Percentiles rank a stretch among this genome's conserved stretches.
phyloP scores from a whole-genome alignment of 352 stramenopile species.

The Globisporangium viniferum region DNA sequence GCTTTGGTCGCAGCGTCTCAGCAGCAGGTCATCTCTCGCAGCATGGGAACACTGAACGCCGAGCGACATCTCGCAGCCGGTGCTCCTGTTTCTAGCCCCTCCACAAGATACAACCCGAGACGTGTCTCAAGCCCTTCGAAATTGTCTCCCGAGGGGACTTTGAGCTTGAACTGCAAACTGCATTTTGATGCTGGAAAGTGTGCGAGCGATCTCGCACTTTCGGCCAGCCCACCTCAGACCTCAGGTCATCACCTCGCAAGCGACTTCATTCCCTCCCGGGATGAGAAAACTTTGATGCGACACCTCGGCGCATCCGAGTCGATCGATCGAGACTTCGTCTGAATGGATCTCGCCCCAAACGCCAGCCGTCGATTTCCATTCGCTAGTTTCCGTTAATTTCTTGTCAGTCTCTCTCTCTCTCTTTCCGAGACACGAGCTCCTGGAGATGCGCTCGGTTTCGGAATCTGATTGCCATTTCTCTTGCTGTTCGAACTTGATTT shows the following conservation, averaged over 20 bases:
- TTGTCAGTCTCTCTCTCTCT: not conserved
- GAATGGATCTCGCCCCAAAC: not conserved
- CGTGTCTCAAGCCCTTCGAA: not conserved
- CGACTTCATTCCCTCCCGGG: not conserved
- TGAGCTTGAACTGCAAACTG: not conserved
- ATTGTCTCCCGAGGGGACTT: not conserved
- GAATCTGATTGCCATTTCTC: too few species aligned
- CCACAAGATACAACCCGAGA: not conserved
- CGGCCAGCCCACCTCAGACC: not conserved
- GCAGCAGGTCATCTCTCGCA: too few species aligned
- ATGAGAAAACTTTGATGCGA: not conserved
- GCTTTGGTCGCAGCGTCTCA: too few species aligned
- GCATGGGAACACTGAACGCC: not conserved
- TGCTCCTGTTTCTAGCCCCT: not conserved
- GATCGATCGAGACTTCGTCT: not conserved
- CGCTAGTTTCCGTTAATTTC: too few species aligned
- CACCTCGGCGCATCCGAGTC: not conserved
- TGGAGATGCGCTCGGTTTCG: too few species aligned
- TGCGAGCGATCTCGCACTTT: too few species aligned
- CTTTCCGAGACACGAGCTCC: too few species aligned
- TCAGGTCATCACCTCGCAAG: not conserved
- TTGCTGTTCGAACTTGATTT: too few species aligned
- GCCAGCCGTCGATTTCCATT: not conserved
- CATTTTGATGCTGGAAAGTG: not conserved
- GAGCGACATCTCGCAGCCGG: not conserved